Conservation (phyloP, 352 stramenopile species). For the Pythium apleroticum region DNA sequence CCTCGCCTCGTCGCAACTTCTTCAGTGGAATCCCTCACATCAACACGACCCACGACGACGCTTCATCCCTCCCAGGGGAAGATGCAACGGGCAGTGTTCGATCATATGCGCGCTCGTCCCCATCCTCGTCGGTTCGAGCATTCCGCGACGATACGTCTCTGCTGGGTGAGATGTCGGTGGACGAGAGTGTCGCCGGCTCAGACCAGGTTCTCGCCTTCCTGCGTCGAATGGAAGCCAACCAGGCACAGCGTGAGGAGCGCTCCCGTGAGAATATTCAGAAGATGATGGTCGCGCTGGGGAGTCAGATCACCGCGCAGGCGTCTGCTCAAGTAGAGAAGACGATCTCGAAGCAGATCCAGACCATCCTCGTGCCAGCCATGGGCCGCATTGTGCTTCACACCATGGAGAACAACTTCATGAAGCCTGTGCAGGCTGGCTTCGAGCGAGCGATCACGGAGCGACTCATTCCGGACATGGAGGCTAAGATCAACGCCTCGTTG, state of each 20-base stretch:
- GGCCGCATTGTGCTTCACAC: conserved; percentile 84
- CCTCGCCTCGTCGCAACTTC: conserved; percentile 35
- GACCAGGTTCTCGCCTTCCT: conserved; percentile 60
- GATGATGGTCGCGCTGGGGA: conserved; percentile 56
- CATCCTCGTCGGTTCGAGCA: conserved; percentile 74
- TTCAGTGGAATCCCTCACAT: conserved; percentile 34
- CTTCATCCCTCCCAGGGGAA: conserved; percentile 54
- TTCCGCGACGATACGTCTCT: conserved; percentile 77
- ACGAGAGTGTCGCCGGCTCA: conserved; percentile 57
- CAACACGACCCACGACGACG: conserved; percentile 44
- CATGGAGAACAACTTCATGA: conserved; percentile 90
- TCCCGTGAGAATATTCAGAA: conserved; percentile 67
- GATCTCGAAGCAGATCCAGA: conserved; percentile 83
- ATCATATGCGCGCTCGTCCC: conserved; percentile 71
- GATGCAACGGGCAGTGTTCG: conserved; percentile 53
- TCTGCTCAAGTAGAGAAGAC: conserved; percentile 78
- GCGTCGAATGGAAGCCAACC: conserved; percentile 69
- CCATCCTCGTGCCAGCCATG: conserved; percentile 79
- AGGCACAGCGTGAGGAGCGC: conserved; percentile 69
- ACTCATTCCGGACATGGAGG: conserved; percentile 70
- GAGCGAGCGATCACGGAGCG: conserved; percentile 75
- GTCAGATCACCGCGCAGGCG: conserved; percentile 57
- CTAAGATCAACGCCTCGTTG: conserved; percentile 67
- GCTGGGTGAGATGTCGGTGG: conserved; percentile 68
- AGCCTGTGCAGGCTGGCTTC: conserved; percentile 77